phyloP scores from a whole-genome alignment of 768 basidiomycete genomes.

The Myochromella boudieri region DNA sequence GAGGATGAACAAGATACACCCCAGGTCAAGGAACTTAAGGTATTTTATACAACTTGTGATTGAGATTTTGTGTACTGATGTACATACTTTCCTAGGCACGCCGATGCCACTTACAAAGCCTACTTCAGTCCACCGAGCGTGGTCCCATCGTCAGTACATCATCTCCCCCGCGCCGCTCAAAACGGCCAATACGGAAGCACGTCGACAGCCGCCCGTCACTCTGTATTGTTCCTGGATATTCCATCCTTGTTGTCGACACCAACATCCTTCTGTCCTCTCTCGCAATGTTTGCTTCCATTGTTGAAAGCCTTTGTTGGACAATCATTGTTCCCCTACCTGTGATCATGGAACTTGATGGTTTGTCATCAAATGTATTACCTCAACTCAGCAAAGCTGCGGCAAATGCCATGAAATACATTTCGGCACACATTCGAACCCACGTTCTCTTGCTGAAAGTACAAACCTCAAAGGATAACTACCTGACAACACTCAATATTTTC shows the following conservation, averaged over 20 bases:
- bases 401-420: slow-evolving; percentile 73
- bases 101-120: slow-evolving; percentile 66
- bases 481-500: slow-evolving; percentile 77
- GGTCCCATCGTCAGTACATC: slow-evolving; percentile 23
- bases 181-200: slow-evolving; percentile 24
- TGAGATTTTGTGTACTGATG: slow-evolving; percentile 13
- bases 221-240: slow-evolving; percentile 79
- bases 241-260: slow-evolving; percentile 89
- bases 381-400: slow-evolving; percentile 76
- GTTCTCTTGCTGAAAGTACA: slow-evolving; percentile 85
- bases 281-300: slow-evolving; percentile 64
- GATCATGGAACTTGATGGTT: slow-evolving; percentile 96
- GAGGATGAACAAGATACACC: slow-evolving; percentile 69
- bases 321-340: slow-evolving; percentile 91
- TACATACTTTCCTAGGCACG: slow-evolving; percentile 54
- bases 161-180: slow-evolving; percentile 24
- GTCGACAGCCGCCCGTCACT: slow-evolving; percentile 40
- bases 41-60: slow-evolving; percentile 25
- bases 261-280: slow-evolving; percentile 91
- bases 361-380: slow-evolving; percentile 55
- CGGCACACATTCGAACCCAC: slow-evolving; percentile 73
- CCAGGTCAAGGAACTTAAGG: slow-evolving; percentile 82
- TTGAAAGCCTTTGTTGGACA: slow-evolving; percentile 85
- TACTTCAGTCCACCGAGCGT: slow-evolving; percentile 53
- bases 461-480: slow-evolving; percentile 93